These are phyloP conservation scores for Zarea fungicola DNA, from an alignment of 2,329 filamentous ascomycete species.

Conservation along the genomic window DNA sequence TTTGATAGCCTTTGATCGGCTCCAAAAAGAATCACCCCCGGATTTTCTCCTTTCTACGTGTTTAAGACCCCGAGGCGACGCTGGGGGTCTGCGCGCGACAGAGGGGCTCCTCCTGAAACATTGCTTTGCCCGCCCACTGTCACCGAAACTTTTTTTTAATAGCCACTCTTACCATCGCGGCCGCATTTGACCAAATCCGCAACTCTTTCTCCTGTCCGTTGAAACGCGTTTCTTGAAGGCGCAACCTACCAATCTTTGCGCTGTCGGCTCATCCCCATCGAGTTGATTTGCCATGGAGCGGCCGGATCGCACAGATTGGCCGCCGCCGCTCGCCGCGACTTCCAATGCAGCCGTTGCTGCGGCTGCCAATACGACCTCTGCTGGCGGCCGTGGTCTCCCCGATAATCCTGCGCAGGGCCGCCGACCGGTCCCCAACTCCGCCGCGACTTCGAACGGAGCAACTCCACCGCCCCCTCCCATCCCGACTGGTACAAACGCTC, in stretches of 20 bases:
- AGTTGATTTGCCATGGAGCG: slow-evolving; percentile 27
- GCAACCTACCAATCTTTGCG: slow-evolving; percentile 16
- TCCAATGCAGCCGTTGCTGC: slow-evolving; percentile 5
- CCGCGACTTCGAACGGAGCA: slow-evolving; percentile 36
- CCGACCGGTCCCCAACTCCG: slow-evolving; percentile 34
- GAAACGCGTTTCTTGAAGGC: slow-evolving; percentile 18
- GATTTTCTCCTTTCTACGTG: not conserved
- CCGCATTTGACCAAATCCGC: not conserved
- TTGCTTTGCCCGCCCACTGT: slow-evolving; percentile 4
- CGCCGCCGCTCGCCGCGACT: slow-evolving; percentile 15
- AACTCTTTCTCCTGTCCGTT: slow-evolving; percentile 7
- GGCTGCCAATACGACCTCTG: not conserved
- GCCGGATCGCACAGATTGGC: slow-evolving; percentile 18
- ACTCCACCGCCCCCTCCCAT: slow-evolving; percentile 40
- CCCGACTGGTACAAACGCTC: slow-evolving; percentile 41
- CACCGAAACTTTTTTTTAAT: slow-evolving; percentile 12
- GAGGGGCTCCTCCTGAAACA: slow-evolving; percentile 13
- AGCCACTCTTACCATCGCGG: not conserved
- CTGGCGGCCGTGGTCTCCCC: slow-evolving; percentile 28
- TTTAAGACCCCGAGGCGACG: slow-evolving; percentile 6
- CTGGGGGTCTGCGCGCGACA: slow-evolving; percentile 6
- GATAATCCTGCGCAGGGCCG: slow-evolving; percentile 37
- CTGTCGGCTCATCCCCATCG: slow-evolving; percentile 18
- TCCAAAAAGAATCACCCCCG: not conserved
- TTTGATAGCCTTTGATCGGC: slow-evolving; percentile 8